These are phyloP conservation scores for Colletotrichum endophyticum DNA, from an alignment of 2,329 filamentous ascomycete species.

Conservation along the genomic window DNA sequence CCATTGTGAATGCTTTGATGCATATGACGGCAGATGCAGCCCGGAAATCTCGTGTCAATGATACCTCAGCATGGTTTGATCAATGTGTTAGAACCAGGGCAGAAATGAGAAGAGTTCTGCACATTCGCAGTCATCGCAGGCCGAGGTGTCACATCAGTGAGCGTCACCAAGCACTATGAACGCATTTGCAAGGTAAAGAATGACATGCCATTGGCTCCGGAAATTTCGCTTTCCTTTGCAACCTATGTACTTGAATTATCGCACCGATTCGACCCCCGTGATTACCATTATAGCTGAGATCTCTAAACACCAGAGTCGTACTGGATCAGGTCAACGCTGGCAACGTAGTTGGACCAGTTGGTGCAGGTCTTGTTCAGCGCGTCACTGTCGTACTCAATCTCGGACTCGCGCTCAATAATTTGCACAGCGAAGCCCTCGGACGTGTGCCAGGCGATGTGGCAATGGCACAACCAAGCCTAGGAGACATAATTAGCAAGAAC, in stretches of 20 bases:
- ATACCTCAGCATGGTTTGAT: not conserved
- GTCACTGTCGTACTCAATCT: slow-evolving; percentile 21
- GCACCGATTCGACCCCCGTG: not conserved
- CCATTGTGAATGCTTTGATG: not conserved
- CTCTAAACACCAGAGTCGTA: not conserved
- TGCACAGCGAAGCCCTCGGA: slow-evolving; percentile 27
- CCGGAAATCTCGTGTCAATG: not conserved
- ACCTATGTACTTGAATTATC: not conserved
- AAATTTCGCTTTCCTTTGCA: not conserved
- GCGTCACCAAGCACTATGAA: not conserved
- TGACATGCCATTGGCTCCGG: not conserved
- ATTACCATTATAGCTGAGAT: not conserved
- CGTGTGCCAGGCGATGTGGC: slow-evolving; percentile 53
- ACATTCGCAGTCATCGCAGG: not conserved
- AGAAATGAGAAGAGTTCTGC: not conserved
- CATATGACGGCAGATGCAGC: not conserved
- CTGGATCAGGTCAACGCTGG: not conserved
- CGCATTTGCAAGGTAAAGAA: not conserved
- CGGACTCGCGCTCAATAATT: slow-evolving; percentile 24
- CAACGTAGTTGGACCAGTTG: slow-evolving; percentile 11
- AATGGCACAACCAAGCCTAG: slow-evolving; percentile 51
- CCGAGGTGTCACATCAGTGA: not conserved
- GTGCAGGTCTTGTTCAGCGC: slow-evolving; percentile 16
- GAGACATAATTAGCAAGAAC: not conserved
- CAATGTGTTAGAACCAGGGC: not conserved